phyloP scores from a whole-genome alignment of 2,329 filamentous ascomycete genomes.

The Macrophomina phaseolina region DNA sequence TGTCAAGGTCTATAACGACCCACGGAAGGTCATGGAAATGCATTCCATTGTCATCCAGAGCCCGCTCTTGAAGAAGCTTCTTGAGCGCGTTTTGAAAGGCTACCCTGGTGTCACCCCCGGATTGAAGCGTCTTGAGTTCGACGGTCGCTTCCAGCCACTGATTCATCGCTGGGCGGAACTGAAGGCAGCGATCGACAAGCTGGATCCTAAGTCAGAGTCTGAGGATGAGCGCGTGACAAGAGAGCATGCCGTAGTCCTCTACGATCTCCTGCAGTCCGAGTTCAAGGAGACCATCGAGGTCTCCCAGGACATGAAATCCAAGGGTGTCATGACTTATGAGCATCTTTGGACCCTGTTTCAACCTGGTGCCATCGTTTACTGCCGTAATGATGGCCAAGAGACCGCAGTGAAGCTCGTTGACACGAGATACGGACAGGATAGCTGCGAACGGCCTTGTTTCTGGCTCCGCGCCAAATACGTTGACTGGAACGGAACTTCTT shows the following conservation, averaged over 20 bases:
- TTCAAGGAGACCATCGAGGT: slow-evolving; percentile 50
- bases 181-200: slow-evolving; percentile 15
- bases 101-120: slow-evolving; percentile 67
- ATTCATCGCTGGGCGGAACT: slow-evolving; percentile 67
- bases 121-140: slow-evolving; percentile 66
- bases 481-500: slow-evolving; percentile 46
- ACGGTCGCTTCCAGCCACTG: slow-evolving; percentile 66
- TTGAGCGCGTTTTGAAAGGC: slow-evolving; percentile 60
- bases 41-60: slow-evolving; percentile 70
- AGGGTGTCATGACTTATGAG: slow-evolving; percentile 50
- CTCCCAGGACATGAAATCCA: slow-evolving; percentile 47
- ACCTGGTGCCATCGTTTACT: slow-evolving; percentile 40
- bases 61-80: slow-evolving; percentile 62
- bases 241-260: slow-evolving; percentile 47
- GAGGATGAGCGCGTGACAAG: slow-evolving; percentile 40
- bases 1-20: slow-evolving; percentile 49
- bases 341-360: slow-evolving; percentile 54
- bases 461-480: slow-evolving; percentile 43
- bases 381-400: slow-evolving; percentile 46
- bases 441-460: slow-evolving; percentile 44
- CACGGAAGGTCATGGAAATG: slow-evolving; percentile 64
- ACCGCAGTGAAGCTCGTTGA: slow-evolving; percentile 38
- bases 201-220: slow-evolving; percentile 29
- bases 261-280: slow-evolving; percentile 46
- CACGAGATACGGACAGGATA: slow-evolving; percentile 41